Conservation (phyloP, 805 yeast species). For the Candida tammaniensis region DNA sequence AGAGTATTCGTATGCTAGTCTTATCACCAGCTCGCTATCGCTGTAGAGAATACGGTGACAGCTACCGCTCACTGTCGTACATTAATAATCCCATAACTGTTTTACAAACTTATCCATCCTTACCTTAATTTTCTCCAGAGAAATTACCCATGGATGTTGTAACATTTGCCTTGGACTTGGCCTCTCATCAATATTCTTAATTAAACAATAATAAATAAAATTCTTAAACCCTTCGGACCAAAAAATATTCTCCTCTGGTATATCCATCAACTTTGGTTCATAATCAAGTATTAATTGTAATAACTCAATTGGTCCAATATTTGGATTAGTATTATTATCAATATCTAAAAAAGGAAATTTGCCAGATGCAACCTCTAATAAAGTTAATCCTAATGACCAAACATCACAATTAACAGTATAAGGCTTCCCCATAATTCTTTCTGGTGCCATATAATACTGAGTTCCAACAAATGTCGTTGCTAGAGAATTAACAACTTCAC, state of each 20-base stretch:
- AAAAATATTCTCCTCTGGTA: constrained; percentile 65
- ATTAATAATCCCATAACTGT: constrained; percentile 57
- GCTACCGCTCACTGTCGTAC: too few species aligned
- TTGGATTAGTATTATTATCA: constrained; percentile 20
- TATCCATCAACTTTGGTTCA: constrained; percentile 77
- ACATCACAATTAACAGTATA: constrained; percentile 94
- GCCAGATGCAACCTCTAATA: constrained; percentile 92
- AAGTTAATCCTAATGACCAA: constrained; percentile 84
- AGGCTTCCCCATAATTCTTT: constrained; percentile 91
- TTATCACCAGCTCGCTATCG: background rate
- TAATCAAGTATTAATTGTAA: constrained; percentile 76
- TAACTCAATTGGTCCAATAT: constrained; percentile 73
- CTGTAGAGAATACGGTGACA: too few species aligned
- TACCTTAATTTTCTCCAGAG: constrained; percentile 69
- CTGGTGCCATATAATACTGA: constrained; percentile 98
- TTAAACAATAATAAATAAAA: constrained; percentile 76
- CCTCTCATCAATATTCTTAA: constrained; percentile 72
- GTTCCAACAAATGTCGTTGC: constrained; percentile 98
- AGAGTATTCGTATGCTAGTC: background rate
- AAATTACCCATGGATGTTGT: constrained; percentile 87
- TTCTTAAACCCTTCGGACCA: constrained; percentile 86
- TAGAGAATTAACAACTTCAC: constrained; percentile 90
- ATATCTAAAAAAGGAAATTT: constrained; percentile 66
- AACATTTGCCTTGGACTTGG: constrained; percentile 95
- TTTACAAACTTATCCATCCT: constrained; percentile 83